A percentile compares a stretch with the other conserved stretches of the same genome.
Evolutionary conservation across 2,329 filamentous ascomycete species (phyloP).

Genomic region (Didymella exigua): DNA sequence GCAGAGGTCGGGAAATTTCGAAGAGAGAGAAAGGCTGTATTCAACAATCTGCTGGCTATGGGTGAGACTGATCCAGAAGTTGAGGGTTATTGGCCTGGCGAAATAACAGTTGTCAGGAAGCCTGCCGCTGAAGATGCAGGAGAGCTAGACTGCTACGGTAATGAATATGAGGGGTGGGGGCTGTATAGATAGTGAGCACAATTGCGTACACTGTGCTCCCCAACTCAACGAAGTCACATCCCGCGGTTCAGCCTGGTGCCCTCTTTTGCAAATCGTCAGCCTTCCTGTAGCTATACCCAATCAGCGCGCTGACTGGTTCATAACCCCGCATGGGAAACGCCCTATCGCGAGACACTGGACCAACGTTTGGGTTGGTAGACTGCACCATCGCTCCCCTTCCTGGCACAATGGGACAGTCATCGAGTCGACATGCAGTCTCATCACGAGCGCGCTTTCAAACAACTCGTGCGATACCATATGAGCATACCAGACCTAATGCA

Average conservation of each 20-base stretch:
- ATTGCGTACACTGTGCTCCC: background rate
- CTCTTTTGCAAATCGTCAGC: background rate
- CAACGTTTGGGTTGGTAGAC: background rate
- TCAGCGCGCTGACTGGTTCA: background rate
- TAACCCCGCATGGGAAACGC: constrained; percentile 3
- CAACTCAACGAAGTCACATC: background rate
- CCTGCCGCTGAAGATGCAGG: constrained; percentile 49
- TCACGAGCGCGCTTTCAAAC: background rate
- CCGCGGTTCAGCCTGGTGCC: background rate
- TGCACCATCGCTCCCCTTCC: background rate
- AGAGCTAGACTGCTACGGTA: constrained; percentile 58
- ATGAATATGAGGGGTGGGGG: constrained; percentile 60
- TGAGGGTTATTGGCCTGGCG: constrained; percentile 65
- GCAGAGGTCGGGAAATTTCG: constrained; percentile 61
- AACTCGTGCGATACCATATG: background rate
- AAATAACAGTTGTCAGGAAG: constrained; percentile 62
- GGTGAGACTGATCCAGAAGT: constrained; percentile 47
- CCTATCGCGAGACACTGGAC: background rate
- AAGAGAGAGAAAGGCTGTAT: constrained; percentile 58
- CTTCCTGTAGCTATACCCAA: constrained; percentile 3
- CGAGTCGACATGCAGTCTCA: background rate
- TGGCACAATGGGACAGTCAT: constrained; percentile 2
- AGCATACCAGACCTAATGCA: background rate
- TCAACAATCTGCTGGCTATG: constrained; percentile 46
- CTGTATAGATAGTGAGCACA: constrained; percentile 44